phyloP scores from a whole-genome alignment of 139 green algal genomes.

The Pseudopediastrum boryanum region DNA sequence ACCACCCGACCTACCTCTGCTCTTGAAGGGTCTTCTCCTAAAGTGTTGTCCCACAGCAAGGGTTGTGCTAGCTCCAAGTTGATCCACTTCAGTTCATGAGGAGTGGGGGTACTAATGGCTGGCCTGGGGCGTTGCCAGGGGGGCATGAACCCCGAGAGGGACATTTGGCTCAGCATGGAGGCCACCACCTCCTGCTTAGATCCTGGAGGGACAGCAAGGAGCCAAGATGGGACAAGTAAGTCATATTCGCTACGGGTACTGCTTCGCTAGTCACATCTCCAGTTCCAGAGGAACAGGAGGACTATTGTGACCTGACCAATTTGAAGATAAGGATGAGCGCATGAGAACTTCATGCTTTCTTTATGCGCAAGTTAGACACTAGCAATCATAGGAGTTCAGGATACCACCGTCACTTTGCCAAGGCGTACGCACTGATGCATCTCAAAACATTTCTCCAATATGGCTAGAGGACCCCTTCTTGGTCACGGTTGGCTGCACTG shows the following conservation, averaged over 20 bases:
- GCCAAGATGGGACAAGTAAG: neutral
- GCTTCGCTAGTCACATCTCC: neutral
- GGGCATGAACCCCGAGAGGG: neutral
- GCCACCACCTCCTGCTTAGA: conserved; percentile 15
- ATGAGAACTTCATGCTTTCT: too few species aligned
- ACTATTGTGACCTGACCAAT: neutral
- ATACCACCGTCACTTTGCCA: neutral
- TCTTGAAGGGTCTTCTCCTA: conserved; percentile 42
- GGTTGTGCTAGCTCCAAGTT: conserved; percentile 41
- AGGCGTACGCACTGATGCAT: neutral
- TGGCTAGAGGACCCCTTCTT: neutral
- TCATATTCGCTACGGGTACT: neutral
- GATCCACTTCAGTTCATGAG: conserved; percentile 60
- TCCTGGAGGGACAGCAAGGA: neutral
- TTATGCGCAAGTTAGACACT: too few species aligned
- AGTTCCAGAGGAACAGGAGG: neutral
- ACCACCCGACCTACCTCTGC: neutral
- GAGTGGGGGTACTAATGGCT: conserved; percentile 12
- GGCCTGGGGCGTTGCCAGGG: conserved; percentile 41
- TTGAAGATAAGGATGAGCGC: too few species aligned
- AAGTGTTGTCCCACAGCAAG: conserved; percentile 66
- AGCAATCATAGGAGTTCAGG: too few species aligned
- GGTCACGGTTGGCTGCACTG: neutral
- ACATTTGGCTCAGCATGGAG: neutral
- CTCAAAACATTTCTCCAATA: neutral